Evolutionary conservation across 2,329 filamentous ascomycete genomes (phyloP).

Genomic region (Dryadomyces quercivorus): DNA sequence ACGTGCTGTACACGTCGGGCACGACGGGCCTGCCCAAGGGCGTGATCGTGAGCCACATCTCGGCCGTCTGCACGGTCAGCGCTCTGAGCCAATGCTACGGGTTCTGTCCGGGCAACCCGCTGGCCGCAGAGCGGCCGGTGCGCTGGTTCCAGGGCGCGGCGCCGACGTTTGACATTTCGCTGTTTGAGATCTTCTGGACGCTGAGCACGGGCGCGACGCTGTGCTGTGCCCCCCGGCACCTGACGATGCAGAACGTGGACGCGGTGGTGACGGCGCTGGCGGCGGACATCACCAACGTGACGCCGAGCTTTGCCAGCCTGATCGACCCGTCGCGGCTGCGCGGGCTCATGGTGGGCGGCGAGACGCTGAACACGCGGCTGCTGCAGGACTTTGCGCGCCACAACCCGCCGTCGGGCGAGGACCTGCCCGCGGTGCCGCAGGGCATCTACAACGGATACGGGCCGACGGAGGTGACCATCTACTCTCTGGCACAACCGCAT

Average conservation of each 20-base stretch:
- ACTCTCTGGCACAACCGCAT: constrained; percentile 7
- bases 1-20: constrained; percentile 43
- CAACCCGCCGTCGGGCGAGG: background rate
- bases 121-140: constrained; percentile 8
- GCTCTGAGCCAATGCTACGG: constrained; percentile 15
- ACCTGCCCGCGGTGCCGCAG: background rate
- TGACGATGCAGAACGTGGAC: constrained; percentile 17
- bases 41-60: constrained; percentile 40
- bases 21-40: constrained; percentile 49
- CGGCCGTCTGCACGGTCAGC: constrained; percentile 19
- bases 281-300: constrained; percentile 25
- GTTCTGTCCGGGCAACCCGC: constrained; percentile 1
- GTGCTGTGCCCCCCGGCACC: constrained; percentile 18
- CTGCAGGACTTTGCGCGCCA: background rate
- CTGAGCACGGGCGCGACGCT: constrained; percentile 20
- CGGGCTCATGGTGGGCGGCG: constrained; percentile 22
- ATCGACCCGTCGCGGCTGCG: constrained; percentile 18
- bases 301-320: constrained; percentile 23
- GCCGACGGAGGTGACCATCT: constrained; percentile 17
- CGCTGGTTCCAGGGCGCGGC: constrained; percentile 25
- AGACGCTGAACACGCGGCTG: constrained; percentile 8
- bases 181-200: constrained; percentile 13
- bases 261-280: constrained; percentile 16
- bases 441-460: constrained; percentile 17
- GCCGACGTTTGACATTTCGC: constrained; percentile 18